A percentile compares a stretch with the other conserved stretches of the same genome.
These are phyloP conservation scores for Globisporangium nagaii DNA, from an alignment of 352 stramenopile species.

Conservation along the genomic window DNA sequence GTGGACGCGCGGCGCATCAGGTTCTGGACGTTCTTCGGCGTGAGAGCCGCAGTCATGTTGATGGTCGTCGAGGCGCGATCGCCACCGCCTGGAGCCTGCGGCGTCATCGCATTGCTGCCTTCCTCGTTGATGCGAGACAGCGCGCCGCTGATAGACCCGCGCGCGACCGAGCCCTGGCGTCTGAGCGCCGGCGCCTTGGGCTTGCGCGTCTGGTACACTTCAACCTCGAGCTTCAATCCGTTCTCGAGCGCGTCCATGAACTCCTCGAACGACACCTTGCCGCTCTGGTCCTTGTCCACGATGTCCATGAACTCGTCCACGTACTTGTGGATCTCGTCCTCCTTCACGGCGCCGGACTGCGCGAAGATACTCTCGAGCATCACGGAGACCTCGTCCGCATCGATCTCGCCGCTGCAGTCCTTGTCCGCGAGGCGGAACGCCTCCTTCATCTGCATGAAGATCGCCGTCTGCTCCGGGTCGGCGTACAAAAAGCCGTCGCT, in stretches of 20 bases:
- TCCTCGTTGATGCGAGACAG: constrained; percentile 40
- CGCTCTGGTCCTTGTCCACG: constrained; percentile 58
- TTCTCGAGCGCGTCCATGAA: constrained; percentile 76
- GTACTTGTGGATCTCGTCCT: constrained; percentile 69
- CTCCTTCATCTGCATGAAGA: constrained; percentile 89
- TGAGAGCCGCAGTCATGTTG: constrained; percentile 5
- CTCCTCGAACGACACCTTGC: constrained; percentile 76
- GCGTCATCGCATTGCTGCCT: constrained; percentile 13
- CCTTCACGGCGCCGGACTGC: constrained; percentile 64
- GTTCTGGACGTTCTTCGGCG: constrained; percentile 28
- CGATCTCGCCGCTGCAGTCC: constrained; percentile 77
- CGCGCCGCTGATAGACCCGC: constrained; percentile 11
- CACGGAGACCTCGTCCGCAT: constrained; percentile 65
- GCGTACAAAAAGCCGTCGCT: constrained; percentile 71
- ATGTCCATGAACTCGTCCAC: constrained; percentile 70
- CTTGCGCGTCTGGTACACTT: constrained; percentile 55
- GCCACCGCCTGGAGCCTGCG: background rate
- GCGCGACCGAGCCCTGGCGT: constrained; percentile 7
- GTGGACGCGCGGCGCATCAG: constrained; percentile 22
- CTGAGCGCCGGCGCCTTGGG: constrained; percentile 15
- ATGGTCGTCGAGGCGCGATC: background rate
- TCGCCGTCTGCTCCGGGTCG: constrained; percentile 68
- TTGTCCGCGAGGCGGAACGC: constrained; percentile 73
- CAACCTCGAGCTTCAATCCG: constrained; percentile 70
- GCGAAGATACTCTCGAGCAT: constrained; percentile 79